Percentiles rank a stretch among this genome's conserved stretches.
phyloP scores from a whole-genome alignment of 2,329 filamentous ascomycete genomes.

The Grosmannia huntii region DNA sequence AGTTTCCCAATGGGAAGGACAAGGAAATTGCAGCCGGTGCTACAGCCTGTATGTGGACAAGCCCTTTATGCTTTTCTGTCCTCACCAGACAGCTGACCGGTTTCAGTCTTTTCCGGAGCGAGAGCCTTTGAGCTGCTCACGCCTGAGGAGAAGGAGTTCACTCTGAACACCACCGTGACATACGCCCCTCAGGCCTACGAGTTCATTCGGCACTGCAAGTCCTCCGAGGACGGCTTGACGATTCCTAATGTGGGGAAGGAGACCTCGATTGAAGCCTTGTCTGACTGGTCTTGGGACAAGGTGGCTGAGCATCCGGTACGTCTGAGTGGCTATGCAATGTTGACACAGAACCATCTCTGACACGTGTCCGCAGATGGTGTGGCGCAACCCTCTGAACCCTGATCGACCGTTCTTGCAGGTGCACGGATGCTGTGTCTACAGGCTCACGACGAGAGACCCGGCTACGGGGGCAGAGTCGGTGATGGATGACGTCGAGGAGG shows the following conservation, averaged over 20 bases:
- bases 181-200: conserved; percentile 11
- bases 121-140: conserved; percentile 9
- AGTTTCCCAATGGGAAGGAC: conserved; percentile 7
- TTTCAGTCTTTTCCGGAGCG: conserved; percentile 8
- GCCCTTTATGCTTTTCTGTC: neutral
- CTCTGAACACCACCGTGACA: conserved; percentile 8
- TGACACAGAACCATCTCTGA: neutral
- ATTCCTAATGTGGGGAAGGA: conserved; percentile 7
- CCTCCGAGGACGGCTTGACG: conserved; percentile 8
- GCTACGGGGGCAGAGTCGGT: conserved; percentile 1
- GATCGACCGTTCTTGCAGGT: conserved; percentile 9
- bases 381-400: conserved; percentile 54
- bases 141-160: conserved; percentile 9
- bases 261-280: neutral
- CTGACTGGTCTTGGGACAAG: conserved; percentile 9
- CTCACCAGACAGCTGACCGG: neutral
- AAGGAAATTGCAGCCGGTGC: conserved; percentile 7
- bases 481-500: conserved; percentile 11
- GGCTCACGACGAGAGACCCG: conserved; percentile 6
- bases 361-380: conserved; percentile 46
- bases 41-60: conserved; percentile 5
- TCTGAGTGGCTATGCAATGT: neutral
- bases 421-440: conserved; percentile 10
- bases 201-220: conserved; percentile 31
- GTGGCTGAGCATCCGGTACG: conserved; percentile 20